Evolutionary conservation across 768 basidiomycete species (phyloP), one percentile per base, ranked within the genome.

Genomic region (Naganishia antarctica): DNA sequence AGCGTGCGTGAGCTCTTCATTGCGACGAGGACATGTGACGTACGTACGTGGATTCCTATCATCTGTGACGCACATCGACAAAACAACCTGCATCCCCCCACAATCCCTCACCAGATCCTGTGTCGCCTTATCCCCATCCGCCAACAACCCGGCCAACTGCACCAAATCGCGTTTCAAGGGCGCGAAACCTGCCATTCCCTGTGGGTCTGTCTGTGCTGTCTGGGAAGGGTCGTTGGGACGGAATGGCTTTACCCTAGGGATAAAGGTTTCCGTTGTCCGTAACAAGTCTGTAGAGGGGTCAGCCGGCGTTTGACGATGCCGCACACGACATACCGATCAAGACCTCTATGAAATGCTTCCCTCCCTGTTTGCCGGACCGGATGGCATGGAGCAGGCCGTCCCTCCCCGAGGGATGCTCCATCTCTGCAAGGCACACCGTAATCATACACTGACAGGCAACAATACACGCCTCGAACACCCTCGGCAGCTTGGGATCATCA

Each of bases 21-120:
- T n/a, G n/a, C n/a, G n/a, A n/a, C n/a, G n/a, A n/a, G n/a, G n/a
- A n/a, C n/a, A n/a, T n/a, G n/a, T n/a, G n/a, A n/a, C n/a, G n/a
- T n/a, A 84, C 91, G 78, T 75, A 94, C 92, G 92, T 41, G 92
- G 92, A 77, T 93, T 96, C 63, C 87, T 80, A 70, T 92, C 91
- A 74, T 97, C 92, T 28, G 91, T 80, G 18, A 90, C 89, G 76
- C 91, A 93, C 78, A 92, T 81, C 72, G 87, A 88, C 84, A 96
- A 85, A 18, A 94, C 82, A 48, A 90, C 83, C 58, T 86, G 82
- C 65, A 96, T 84, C 48, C 91, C 91, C 25, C 84, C 87, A 67
- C 82, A 84, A 37, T 76, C 76, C 51, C 91, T 82, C 43, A 86
- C 81, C 9, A 85, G 83, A 76, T 94, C 88, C 73, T 93, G 91